Base-by-base conservation (phyloP, 176 grass and related monocot species). In the Elaeis guineensis region DNA sequence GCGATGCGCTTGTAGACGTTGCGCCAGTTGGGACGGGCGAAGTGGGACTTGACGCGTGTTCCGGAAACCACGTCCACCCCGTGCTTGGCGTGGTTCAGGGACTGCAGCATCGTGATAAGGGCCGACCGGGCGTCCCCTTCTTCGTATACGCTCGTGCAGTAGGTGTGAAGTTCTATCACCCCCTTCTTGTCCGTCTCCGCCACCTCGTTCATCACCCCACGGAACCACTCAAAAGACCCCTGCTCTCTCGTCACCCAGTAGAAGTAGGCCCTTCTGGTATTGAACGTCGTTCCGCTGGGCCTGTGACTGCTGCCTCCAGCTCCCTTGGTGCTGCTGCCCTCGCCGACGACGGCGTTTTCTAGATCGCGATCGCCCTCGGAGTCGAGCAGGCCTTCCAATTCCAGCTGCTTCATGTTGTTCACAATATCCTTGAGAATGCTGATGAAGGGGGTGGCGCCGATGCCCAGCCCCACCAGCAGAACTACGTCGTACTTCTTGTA, bases 171-270 rank as follows among this genome's bases (percentile, higher is more conserved):
- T 66, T 97, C 92, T 54, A 97, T 97, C 11, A 91, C 87, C 5
- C 87, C 80, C 3, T 76, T 64, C 62, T 64, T 89, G 56, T 97
- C 92, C 51, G 76, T 89, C 77, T 97, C 92, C 19, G 92, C 78
- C 51, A 97, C 92, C 63, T 97, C 92, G 50, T 91, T 83, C 92
- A 97, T 90, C 55, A 97, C 85, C 29, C 92, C 92, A 52, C 84
- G 70, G 73, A 97, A 97, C 92, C 92, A 97, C 22, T 97, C 92
- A 16, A 97, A 97, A 0, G 87, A 91, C 17, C 87, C 92, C 73
- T 97, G 80, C 54, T 97, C 92, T 49, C 87, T 77, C 5, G 92
- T 97, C 44, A 97, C 84, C 92, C 92, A 97, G 62, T 97, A 97
- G 73, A 88, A 97, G 72, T 97, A 91, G 61, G 84, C 92, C 17